These are phyloP conservation scores for Rosa multiflora DNA, from an alignment of 306 rosid species.

Conservation along the genomic window DNA sequence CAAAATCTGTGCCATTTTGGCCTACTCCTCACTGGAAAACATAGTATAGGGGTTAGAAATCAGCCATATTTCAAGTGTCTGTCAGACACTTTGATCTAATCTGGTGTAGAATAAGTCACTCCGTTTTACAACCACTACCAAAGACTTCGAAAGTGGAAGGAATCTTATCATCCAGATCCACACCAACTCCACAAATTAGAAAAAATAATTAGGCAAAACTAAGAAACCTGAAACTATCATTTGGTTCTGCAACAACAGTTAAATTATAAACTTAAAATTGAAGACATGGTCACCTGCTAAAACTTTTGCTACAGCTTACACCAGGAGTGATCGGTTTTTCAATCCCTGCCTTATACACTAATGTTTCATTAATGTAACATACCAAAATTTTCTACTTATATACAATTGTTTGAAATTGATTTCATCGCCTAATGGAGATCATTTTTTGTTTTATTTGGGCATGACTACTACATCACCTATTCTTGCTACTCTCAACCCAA, in stretches of 20 bases:
- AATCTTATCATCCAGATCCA: slow-evolving; percentile 5
- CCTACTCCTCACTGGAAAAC: slow-evolving; percentile 36
- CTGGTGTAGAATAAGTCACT: neutral
- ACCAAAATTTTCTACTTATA: neutral
- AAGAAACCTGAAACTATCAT: neutral
- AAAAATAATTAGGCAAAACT: neutral
- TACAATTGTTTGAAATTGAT: slow-evolving; percentile 11
- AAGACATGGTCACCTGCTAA: neutral
- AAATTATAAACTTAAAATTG: neutral
- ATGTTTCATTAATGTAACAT: neutral
- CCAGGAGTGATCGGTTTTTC: neutral
- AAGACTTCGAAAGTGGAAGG: neutral
- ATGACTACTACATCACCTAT: neutral
- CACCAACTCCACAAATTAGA: neutral
- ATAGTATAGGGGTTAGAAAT: neutral
- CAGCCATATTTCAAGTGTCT: neutral
- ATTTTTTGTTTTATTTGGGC: neutral
- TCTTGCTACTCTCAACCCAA: neutral
- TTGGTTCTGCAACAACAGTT: neutral
- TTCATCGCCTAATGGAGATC: neutral
- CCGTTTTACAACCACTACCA: neutral
- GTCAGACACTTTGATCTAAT: neutral
- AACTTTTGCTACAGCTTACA: neutral
- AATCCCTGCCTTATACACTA: neutral
- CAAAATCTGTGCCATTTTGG: slow-evolving; percentile 94